These are phyloP conservation scores for Achlya hypogyna DNA, from an alignment of 352 stramenopile species.

Conservation along the genomic window DNA sequence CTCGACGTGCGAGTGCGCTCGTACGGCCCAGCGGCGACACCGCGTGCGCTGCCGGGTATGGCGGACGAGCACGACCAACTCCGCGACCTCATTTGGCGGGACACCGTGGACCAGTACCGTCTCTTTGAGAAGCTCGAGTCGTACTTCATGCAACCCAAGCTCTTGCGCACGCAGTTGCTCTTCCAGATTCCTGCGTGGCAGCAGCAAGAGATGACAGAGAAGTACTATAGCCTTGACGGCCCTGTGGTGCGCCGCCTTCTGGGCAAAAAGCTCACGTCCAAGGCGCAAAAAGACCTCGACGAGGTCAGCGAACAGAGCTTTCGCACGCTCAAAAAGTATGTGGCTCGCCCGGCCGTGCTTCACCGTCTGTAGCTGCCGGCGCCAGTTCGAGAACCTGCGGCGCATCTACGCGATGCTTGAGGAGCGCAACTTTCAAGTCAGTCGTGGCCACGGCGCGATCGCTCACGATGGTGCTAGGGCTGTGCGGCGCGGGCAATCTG, in stretches of 20 bases:
- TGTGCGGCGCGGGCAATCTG: slow-evolving; percentile 33
- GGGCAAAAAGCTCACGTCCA: slow-evolving; percentile 72
- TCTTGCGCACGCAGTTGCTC: slow-evolving; percentile 69
- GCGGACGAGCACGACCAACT: slow-evolving; percentile 43
- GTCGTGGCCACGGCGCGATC: background rate
- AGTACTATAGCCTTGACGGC: slow-evolving; percentile 68
- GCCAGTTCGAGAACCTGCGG: slow-evolving; percentile 70
- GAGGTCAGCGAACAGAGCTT: slow-evolving; percentile 64
- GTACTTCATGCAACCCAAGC: slow-evolving; percentile 65
- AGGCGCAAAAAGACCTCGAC: slow-evolving; percentile 78
- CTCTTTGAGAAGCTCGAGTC: slow-evolving; percentile 79
- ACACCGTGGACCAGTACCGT: slow-evolving; percentile 78
- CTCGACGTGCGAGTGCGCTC: slow-evolving; percentile 39
- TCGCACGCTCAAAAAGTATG: slow-evolving; percentile 50
- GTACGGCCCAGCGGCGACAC: slow-evolving; percentile 21
- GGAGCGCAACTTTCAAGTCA: slow-evolving; percentile 63
- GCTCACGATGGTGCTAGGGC: slow-evolving; percentile 19
- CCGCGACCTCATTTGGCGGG: slow-evolving; percentile 60
- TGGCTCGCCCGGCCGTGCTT: background rate
- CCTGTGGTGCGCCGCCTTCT: slow-evolving; percentile 62
- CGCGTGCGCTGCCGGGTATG: slow-evolving; percentile 29
- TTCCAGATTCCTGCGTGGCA: slow-evolving; percentile 72
- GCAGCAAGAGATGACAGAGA: slow-evolving; percentile 74
- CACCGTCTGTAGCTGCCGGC: slow-evolving; percentile 41
- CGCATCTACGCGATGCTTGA: slow-evolving; percentile 65